Evolutionary conservation across 2,329 filamentous ascomycete genomes (phyloP).

Genomic region (Fusarium agapanthi): DNA sequence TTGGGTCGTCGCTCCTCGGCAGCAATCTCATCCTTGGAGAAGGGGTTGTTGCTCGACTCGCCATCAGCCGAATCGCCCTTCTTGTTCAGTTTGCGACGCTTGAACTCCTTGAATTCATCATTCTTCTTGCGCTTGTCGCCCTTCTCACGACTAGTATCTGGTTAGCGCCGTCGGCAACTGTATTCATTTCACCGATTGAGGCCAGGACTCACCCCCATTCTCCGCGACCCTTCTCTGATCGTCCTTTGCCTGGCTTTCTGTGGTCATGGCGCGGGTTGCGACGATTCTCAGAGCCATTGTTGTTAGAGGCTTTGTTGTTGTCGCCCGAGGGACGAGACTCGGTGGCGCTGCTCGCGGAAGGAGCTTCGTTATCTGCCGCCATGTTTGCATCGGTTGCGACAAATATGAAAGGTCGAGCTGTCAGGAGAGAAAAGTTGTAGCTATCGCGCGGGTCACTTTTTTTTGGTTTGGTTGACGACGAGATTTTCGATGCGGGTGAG

Average conservation of each 20-base stretch:
- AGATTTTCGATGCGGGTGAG: conserved; percentile 34
- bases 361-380: conserved; percentile 45
- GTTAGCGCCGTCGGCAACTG: conserved; percentile 47
- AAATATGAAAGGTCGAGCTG: neutral
- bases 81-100: conserved; percentile 53
- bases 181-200: neutral
- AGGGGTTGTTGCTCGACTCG: conserved; percentile 55
- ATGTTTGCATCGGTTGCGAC: conserved; percentile 46
- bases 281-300: conserved; percentile 36
- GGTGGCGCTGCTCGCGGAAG: conserved; percentile 39
- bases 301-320: conserved; percentile 29
- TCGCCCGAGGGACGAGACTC: conserved; percentile 29
- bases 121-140: conserved; percentile 52
- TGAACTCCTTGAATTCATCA: conserved; percentile 52
- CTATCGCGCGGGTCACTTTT: conserved; percentile 20
- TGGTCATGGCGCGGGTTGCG: conserved; percentile 44
- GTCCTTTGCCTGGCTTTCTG: conserved; percentile 41
- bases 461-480: conserved; percentile 26
- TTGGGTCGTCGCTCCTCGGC: conserved; percentile 89
- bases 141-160: conserved; percentile 47
- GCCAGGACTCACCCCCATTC: conserved; percentile 43
- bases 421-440: neutral
- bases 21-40: conserved; percentile 82
- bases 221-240: conserved; percentile 44
- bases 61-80: conserved; percentile 46